Base-by-base conservation (phyloP, 2,329 filamentous ascomycete species). In the Bipolaris cookei region DNA sequence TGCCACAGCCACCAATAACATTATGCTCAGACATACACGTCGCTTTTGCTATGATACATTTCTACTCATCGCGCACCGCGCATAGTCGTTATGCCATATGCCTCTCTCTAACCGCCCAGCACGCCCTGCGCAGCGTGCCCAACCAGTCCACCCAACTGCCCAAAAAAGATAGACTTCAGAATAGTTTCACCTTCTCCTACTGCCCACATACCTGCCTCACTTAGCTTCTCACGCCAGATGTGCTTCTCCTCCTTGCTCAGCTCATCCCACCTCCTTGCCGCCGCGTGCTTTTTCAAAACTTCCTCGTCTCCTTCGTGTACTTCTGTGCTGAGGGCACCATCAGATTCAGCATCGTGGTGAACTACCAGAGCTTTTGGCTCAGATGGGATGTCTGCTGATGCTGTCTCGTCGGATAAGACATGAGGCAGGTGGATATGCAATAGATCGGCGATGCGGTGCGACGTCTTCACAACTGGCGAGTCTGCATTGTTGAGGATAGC, bases 81-180 rank as follows among this genome's bases (percentile, higher is more conserved):
- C 34, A 28, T 38, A 5, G 4, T 49, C 43, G 3, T 48, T 35
- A 42, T 18, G 14, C 28, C 11, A 11, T 39, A 39, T 11, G 7
- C 16, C 20, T 23, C 16, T 23, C 34, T 34, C 11, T 49, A 55
- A 20, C 56, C 59, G 43, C 63, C 65, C 56, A 73, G 61, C 34
- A 76, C 72, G 37, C 63, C 73, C 62, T 72, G 72, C 56, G 64
- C 74, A 58, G 69, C 67, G 64, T 67, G 74, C 59, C 71, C 78
- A 59, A 64, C 86, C 84, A 49, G 82, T 2, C 85, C 88, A 1
- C 84, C 89, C 62, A 91, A 81, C 76, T 92, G 85, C 18, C 87
- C 85, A 77, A 96, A 96, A 61, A 96, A 79, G 30, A 96, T 84
- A 2, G 90, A 90, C 76, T 88, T 87, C 65, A 96, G 84, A 28